Evolutionary conservation across 148 eudicot genomes (phyloP).

Genomic region (Gaultheria prostrata): DNA sequence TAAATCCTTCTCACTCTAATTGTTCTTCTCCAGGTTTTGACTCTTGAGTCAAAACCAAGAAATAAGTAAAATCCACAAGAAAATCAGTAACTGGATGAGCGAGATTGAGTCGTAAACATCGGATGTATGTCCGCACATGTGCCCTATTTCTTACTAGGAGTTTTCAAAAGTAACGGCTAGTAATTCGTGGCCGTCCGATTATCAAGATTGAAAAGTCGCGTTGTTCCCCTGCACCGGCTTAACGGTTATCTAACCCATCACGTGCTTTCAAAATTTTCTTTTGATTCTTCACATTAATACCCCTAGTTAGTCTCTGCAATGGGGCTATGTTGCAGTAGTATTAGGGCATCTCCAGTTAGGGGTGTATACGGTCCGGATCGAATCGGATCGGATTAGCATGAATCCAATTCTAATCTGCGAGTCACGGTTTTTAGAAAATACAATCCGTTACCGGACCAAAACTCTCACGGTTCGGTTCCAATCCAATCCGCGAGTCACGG

Average conservation of each 20-base stretch:
- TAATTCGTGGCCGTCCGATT: slow-evolving; percentile 36
- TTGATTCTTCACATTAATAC: slow-evolving; percentile 17
- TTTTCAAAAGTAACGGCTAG: slow-evolving; percentile 64
- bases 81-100: slow-evolving; percentile 16
- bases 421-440: too few relatives aligned
- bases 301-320: background rate
- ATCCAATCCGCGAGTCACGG: too few relatives aligned
- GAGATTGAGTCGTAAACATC: slow-evolving; percentile 13
- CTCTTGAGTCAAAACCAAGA: slow-evolving; percentile 19
- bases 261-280: slow-evolving; percentile 23
- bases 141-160: background rate
- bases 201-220: slow-evolving; percentile 25
- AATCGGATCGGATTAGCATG: too few relatives aligned
- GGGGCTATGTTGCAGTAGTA: background rate
- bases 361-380: too few relatives aligned
- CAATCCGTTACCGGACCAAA: too few relatives aligned
- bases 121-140: slow-evolving; percentile 37
- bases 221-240: background rate
- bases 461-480: too few relatives aligned
- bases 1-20: slow-evolving; percentile 11
- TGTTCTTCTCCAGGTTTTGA: slow-evolving; percentile 15
- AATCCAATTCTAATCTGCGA: too few relatives aligned
- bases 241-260: background rate
- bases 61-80: slow-evolving; percentile 10
- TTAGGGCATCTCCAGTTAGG: too few relatives aligned